Base-by-base conservation (phyloP, 108 stramenopile species). In the Schizochytrium sp. region DNA sequence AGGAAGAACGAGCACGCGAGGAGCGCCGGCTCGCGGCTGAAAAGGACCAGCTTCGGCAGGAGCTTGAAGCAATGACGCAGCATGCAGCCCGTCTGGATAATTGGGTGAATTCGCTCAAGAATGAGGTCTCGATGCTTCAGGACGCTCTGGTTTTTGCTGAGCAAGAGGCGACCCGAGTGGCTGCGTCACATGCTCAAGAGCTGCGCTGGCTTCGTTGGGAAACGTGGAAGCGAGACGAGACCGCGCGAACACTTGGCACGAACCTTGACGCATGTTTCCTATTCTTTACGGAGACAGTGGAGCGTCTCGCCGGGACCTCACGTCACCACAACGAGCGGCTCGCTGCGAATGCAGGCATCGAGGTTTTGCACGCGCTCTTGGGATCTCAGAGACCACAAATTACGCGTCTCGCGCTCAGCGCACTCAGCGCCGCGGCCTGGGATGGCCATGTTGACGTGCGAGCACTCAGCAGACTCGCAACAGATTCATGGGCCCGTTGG, bases 151-250 rank as follows among this genome's bases (percentile, higher is more conserved):
- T 45, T 3, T 53, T 53, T 28, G 51, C 8, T 0, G 76, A 83
- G 12, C 51, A 53, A 53, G 76, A 83, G 23, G 25, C 23, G 16
- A 0, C 10, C n/a, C 19, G 51, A 6, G 48, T 3, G 23, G 76
- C 76, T 0, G 76, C 45, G 51, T 14, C n/a, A 23, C 45, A 83
- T 45, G 51, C 19, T 43, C 45, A 28, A 12, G 76, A 83, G 76
- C n/a, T 53, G 76, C 76, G 76, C 48, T 83, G 76, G 76, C 48
- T 83, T 53, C 45, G 51, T 6, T 83, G 76, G 76, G 76, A 83
- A 34, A 83, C 76, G 10, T 83, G 76, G 76, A 83, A 83, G 28
- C 76, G 76, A 12, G 76, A 83, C 28, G 76, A 83, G 28, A 83
- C 76, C 10, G 51, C 51, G 8, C 76, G 76, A 6, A 53, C 76